phyloP scores from a whole-genome alignment of 1,284 basidiomycete genomes.

The Cutaneotrichosporon daszewskae region DNA sequence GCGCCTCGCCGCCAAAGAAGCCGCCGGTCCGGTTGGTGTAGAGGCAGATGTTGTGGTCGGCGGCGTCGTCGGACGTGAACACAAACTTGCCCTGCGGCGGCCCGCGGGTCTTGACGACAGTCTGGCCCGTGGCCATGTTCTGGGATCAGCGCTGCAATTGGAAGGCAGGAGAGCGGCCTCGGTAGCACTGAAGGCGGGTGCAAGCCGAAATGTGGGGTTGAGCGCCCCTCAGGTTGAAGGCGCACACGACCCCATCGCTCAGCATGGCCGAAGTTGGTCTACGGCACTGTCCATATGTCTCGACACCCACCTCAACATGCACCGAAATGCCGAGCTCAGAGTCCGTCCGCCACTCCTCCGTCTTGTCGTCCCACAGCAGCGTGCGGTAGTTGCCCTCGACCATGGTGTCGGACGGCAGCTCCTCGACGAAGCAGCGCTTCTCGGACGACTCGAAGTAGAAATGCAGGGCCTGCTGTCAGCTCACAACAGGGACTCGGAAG shows the following conservation, averaged over 20 bases:
- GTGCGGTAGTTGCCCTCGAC: conserved; percentile 95
- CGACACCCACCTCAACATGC: conserved; percentile 68
- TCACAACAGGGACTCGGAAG: neutral
- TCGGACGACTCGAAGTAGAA: conserved; percentile 91
- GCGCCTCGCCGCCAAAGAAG: conserved; percentile 69
- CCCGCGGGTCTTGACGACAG: conserved; percentile 79
- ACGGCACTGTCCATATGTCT: neutral
- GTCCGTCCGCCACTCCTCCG: conserved; percentile 66
- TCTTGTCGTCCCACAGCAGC: conserved; percentile 76
- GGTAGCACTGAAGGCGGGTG: too few species aligned
- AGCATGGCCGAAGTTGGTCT: too few species aligned
- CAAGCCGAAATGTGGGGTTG: too few species aligned
- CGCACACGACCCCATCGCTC: too few species aligned
- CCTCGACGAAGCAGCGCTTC: conserved; percentile 92
- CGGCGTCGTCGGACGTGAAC: conserved; percentile 92
- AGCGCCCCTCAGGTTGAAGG: too few species aligned
- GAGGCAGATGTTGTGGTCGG: conserved; percentile 95
- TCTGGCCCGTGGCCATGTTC: conserved; percentile 31
- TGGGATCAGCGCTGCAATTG: conserved; percentile 17
- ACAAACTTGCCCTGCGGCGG: conserved; percentile 88
- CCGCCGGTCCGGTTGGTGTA: conserved; percentile 77
- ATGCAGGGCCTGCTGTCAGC: conserved; percentile 60
- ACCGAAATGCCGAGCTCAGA: conserved; percentile 80
- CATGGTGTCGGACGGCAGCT: conserved; percentile 92
- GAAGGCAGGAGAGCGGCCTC: too few species aligned